Conservation (phyloP, 805 yeast species). For the Kuraishia floccosa region DNA sequence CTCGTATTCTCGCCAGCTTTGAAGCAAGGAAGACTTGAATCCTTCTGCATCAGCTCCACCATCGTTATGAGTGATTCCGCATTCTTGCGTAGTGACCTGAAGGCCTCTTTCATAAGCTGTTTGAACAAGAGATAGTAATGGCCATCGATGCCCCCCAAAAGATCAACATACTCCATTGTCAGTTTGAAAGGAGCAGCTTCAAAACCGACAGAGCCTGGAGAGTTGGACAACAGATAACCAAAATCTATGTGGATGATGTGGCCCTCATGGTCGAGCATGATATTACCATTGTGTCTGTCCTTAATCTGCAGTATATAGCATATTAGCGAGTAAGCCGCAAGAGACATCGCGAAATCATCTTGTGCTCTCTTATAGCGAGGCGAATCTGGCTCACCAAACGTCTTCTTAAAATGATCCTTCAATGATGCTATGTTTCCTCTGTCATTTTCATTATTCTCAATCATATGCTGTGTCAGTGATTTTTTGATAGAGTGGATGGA, state of each 20-base stretch:
- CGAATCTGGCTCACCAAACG: slow-evolving; percentile 58
- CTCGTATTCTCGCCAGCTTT: slow-evolving; percentile 80
- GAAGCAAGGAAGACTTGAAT: slow-evolving; percentile 85
- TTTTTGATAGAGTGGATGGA: slow-evolving; percentile 93
- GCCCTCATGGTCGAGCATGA: slow-evolving; percentile 93
- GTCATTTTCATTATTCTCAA: slow-evolving; percentile 55
- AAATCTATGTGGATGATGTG: slow-evolving; percentile 93
- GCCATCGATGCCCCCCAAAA: slow-evolving; percentile 72
- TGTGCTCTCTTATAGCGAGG: slow-evolving; percentile 62
- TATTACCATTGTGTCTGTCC: slow-evolving; percentile 95
- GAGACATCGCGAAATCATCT: slow-evolving; percentile 70
- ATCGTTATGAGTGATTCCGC: slow-evolving; percentile 67
- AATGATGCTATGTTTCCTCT: slow-evolving; percentile 63
- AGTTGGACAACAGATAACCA: slow-evolving; percentile 84
- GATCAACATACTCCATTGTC: slow-evolving; percentile 79
- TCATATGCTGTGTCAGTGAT: slow-evolving; percentile 69
- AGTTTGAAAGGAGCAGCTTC: slow-evolving; percentile 97
- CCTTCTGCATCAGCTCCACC: slow-evolving; percentile 92
- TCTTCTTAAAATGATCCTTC: slow-evolving; percentile 64
- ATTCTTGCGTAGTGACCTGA: slow-evolving; percentile 59
- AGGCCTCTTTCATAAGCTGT: slow-evolving; percentile 56
- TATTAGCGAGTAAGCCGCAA: slow-evolving; percentile 87
- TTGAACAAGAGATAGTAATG: slow-evolving; percentile 50
- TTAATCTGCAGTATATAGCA: slow-evolving; percentile 87
- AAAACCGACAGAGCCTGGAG: slow-evolving; percentile 95